phyloP scores from a whole-genome alignment of 23 red algal genomes.

The Rhodosorus marinus region DNA sequence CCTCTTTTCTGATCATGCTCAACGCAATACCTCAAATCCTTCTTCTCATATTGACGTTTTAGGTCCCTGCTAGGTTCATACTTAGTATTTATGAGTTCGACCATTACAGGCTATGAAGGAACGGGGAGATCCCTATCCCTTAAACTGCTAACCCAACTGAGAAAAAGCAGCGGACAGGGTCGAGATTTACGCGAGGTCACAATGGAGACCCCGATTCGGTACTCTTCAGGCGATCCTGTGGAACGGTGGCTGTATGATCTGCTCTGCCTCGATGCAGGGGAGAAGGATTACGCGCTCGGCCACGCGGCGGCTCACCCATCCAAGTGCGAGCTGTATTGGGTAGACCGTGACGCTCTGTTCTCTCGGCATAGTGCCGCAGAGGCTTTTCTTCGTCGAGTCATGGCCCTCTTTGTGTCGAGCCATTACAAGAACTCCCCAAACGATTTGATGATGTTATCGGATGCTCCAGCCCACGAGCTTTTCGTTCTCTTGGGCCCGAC shows the following conservation, averaged over 20 bases:
- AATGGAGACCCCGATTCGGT: slow-evolving; percentile 76
- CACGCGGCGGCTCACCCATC: slow-evolving; percentile 35
- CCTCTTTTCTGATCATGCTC: too few species aligned
- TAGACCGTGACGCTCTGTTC: slow-evolving; percentile 85
- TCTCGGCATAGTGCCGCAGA: slow-evolving; percentile 55
- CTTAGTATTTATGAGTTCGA: slow-evolving; percentile 78
- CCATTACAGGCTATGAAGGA: slow-evolving; percentile 86
- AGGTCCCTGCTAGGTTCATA: slow-evolving; percentile 67
- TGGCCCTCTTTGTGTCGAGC: slow-evolving; percentile 80
- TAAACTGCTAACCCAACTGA: slow-evolving; percentile 73
- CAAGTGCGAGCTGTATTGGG: slow-evolving; percentile 59
- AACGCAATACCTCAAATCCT: too few species aligned
- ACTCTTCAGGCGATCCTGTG: slow-evolving; percentile 59
- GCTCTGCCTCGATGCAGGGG: slow-evolving; percentile 55
- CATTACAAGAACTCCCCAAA: slow-evolving; percentile 99
- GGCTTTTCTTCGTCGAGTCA: slow-evolving; percentile 53
- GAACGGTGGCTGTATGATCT: slow-evolving; percentile 91
- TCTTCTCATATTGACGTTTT: too few species aligned
- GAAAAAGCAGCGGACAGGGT: slow-evolving; percentile 27
- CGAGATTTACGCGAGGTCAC: slow-evolving; percentile 62
- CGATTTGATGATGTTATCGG: slow-evolving; percentile 83
- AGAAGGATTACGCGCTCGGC: slow-evolving; percentile 7
- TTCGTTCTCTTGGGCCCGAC: slow-evolving; percentile 78
- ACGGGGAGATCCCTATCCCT: slow-evolving; percentile 86
- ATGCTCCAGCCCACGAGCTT: slow-evolving; percentile 72